Base-by-base conservation (phyloP, 2,329 filamentous ascomycete species). In the Pseudogymnoascus sp. region DNA sequence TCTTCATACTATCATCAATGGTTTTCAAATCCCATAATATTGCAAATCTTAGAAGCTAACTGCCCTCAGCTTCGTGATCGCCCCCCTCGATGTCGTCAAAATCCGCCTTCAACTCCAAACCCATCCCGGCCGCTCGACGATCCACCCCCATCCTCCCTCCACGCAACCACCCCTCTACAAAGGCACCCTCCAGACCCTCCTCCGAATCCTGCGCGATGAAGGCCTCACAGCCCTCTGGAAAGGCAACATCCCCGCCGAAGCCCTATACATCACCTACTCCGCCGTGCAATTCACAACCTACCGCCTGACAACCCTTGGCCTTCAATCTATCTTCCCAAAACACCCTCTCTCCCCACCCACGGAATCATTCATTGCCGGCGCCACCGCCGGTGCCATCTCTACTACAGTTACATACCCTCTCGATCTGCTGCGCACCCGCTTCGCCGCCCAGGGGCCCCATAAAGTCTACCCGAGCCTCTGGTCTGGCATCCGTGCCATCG, bases 1-100 rank as follows among this genome's bases (percentile, higher is more conserved):
- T 14, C 24, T 53, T 31, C 35, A 60, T 31, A 31, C 56, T 56
- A 60, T 61, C 16, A 11, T 43, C 37, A 24, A 16, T 56, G n/a
- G 35, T 8, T 26, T 60, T 8, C 31, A 14, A 22, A 19, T 11
- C 26, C 59, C 28, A 35, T 28, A 28, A 43, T 37, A 22, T 59
- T 6, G 7, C 46, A 6, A 62, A 65, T 71, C 11, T 2, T 19
- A 40, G 50, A 33, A 33, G 61, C 62, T 63, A 41, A 64, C 59
- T 59, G 1, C 59, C 22, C 12, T 6, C 69, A 92, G 90, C 74
- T 98, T 99, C 80, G 85, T 95, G 72, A 89, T 98, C 73, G 91
- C 95, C 16, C 95, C 95, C 61, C 89, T 99, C 68, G 95, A 99
- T 76, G 95, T 99, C 66, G 87, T 98, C 78, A 98, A 99, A 81